Evolutionary conservation across 1,284 basidiomycete species (phyloP), one percentile per base, ranked within the genome.

Genomic region (Rhodofomes roseus): DNA sequence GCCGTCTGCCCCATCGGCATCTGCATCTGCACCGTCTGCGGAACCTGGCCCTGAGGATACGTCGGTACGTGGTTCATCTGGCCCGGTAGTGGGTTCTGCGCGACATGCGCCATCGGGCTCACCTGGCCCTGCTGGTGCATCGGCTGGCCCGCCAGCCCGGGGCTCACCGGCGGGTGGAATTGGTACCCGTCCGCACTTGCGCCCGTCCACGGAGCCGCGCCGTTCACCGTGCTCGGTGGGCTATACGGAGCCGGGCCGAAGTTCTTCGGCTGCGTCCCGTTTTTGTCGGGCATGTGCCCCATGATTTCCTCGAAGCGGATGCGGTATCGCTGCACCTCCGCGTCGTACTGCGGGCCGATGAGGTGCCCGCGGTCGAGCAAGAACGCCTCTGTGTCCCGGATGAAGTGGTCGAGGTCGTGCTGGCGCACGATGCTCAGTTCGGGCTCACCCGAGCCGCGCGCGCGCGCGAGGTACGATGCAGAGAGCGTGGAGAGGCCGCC

Each of bases 391-490:
- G 77, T 77, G 65, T 87, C 84, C 36, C 88, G 81, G 29, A 89
- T 74, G 65, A 85, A 90, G 23, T 83, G 78, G 11, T 87, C 83
- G 2, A 90, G 75, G 62, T 86, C 84, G 64, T 84, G 84, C 1
- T 75, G 76, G 20, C 81, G 79, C 9, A 73, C 70, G 23, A 77
- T 75, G 0, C 83, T 85, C 18, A 78, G 61, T 65, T 90, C 86
- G 1, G 88, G 88, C 67, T 90, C 87, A 56, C 81, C 80, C 0
- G 85, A 84, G 6, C 87, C 86, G 37, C 87, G 82, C 44, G 81
- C 77, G 20, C 85, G 83, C 6, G 89, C 88, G 31, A 90, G 76
- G 69, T 87, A 90, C 2, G 87, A 86, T 36, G 88, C 87, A 18
- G 86, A 80, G 31, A 89, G 50, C 0, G 88, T 90, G 2, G 87